Percentiles rank a stretch among this genome's conserved stretches.
Conservation (phyloP, 2,329 filamentous ascomycete species). For the Aureobasidium subglaciale region DNA sequence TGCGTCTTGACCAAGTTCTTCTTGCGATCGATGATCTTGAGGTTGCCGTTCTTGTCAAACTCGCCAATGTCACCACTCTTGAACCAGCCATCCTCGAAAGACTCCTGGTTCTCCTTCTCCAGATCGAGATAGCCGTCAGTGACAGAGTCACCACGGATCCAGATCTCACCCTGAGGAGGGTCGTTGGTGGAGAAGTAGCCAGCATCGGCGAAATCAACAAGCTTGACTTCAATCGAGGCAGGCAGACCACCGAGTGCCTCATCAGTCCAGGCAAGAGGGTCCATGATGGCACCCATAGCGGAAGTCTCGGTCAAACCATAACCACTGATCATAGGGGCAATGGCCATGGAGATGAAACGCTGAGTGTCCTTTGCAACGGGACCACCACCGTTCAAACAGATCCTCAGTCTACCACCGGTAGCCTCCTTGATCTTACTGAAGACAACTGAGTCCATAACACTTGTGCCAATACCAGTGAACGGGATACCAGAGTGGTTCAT, state of each 20-base stretch:
- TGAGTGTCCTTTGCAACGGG: conserved; percentile 83
- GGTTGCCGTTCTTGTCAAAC: conserved; percentile 70
- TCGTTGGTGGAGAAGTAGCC: conserved; percentile 69
- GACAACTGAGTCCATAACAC: conserved; percentile 69
- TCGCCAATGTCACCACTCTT: conserved; percentile 94
- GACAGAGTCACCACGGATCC: conserved; percentile 72
- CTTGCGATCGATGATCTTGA: conserved; percentile 88
- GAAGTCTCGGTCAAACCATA: conserved; percentile 93
- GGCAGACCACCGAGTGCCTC: conserved; percentile 71
- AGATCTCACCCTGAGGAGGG: conserved; percentile 86
- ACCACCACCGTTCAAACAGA: conserved; percentile 91
- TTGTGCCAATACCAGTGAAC: conserved; percentile 46
- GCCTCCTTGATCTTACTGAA: conserved; percentile 89
- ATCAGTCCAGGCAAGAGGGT: conserved; percentile 77
- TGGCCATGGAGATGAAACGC: conserved; percentile 82
- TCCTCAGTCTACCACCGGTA: conserved; percentile 79
- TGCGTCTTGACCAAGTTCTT: conserved; percentile 97
- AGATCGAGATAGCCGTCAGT: conserved; percentile 76
- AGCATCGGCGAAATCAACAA: conserved; percentile 85
- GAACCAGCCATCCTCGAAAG: conserved; percentile 86
- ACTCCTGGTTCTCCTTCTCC: conserved; percentile 71
- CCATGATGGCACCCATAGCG: conserved; percentile 67
- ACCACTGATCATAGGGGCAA: conserved; percentile 89
- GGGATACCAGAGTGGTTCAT: conserved; percentile 44
- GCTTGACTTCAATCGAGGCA: conserved; percentile 75